phyloP scores from a whole-genome alignment of 2,329 filamentous ascomycete genomes.

The Phyllosticta capitalensis region DNA sequence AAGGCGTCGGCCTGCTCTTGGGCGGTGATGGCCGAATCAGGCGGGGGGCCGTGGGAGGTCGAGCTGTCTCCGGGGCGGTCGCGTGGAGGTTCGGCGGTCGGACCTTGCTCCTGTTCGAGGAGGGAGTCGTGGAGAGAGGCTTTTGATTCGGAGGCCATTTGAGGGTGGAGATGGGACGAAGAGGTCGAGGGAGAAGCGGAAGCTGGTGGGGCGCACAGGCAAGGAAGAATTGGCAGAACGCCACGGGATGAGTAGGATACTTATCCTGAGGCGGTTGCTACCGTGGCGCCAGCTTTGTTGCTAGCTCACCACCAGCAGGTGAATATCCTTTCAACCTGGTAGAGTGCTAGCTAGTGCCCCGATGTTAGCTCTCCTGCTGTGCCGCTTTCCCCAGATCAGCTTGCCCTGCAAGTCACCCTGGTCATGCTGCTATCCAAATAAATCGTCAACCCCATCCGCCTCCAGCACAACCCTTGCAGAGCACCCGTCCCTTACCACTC shows the following conservation, averaged over 20 bases:
- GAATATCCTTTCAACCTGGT: too few relatives aligned
- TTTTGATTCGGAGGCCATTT: neutral
- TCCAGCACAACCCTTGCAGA: neutral
- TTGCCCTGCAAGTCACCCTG: neutral
- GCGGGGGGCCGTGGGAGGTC: neutral
- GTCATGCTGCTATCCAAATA: neutral
- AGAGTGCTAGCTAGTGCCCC: too few relatives aligned
- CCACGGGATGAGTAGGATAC: neutral
- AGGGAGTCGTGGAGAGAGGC: conserved; percentile 7
- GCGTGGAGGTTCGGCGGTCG: neutral
- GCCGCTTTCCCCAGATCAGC: neutral
- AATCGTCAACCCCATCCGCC: neutral
- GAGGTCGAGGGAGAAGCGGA: neutral
- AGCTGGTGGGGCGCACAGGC: neutral
- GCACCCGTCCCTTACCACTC: neutral
- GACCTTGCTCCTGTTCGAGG: neutral
- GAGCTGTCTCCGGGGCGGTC: neutral
- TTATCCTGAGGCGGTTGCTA: neutral
- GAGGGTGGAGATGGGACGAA: conserved; percentile 1
- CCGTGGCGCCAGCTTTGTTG: neutral
- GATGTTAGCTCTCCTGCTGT: too few relatives aligned
- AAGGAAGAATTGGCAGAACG: too few relatives aligned
- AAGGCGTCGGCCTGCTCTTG: conserved; percentile 11
- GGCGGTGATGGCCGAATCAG: conserved; percentile 3
- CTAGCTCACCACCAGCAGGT: neutral